Evolutionary conservation across 1,139 yeast species (phyloP).

Genomic region (Blastobotrys illinoisensis): DNA sequence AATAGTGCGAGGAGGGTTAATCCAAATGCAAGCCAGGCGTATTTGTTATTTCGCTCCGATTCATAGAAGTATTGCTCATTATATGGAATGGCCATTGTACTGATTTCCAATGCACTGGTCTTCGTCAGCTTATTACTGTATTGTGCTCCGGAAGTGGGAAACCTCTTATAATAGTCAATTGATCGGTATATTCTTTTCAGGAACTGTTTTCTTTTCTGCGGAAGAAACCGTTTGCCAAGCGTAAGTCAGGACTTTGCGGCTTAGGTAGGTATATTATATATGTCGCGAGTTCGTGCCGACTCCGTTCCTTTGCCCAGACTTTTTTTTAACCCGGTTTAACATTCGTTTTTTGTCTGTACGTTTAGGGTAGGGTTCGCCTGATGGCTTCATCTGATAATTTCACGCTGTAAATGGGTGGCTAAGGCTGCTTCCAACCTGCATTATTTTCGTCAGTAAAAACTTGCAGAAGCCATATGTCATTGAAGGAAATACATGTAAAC

Average conservation of each 20-base stretch:
- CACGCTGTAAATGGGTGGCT: background rate
- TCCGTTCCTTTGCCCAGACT: background rate
- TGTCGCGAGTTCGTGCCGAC: background rate
- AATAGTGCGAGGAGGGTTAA: slow-evolving; percentile 31
- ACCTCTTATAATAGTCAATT: background rate
- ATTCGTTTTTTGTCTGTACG: background rate
- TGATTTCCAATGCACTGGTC: background rate
- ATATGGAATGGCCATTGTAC: slow-evolving; percentile 28
- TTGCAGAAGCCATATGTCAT: background rate
- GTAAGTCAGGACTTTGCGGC: background rate
- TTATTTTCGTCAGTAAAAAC: background rate
- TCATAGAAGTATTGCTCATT: slow-evolving; percentile 38
- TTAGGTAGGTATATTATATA: background rate
- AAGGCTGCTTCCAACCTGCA: background rate
- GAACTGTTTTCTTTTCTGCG: background rate
- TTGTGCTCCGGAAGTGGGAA: background rate
- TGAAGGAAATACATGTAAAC: background rate
- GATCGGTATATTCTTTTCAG: background rate
- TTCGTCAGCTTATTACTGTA: background rate
- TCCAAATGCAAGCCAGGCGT: slow-evolving; percentile 38
- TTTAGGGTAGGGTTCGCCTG: background rate
- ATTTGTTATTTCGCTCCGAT: slow-evolving; percentile 34
- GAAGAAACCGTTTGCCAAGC: background rate
- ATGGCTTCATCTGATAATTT: background rate
- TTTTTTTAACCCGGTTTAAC: background rate